phyloP scores from a whole-genome alignment of 805 yeast genomes.

The Blastobotrys attinorum region DNA sequence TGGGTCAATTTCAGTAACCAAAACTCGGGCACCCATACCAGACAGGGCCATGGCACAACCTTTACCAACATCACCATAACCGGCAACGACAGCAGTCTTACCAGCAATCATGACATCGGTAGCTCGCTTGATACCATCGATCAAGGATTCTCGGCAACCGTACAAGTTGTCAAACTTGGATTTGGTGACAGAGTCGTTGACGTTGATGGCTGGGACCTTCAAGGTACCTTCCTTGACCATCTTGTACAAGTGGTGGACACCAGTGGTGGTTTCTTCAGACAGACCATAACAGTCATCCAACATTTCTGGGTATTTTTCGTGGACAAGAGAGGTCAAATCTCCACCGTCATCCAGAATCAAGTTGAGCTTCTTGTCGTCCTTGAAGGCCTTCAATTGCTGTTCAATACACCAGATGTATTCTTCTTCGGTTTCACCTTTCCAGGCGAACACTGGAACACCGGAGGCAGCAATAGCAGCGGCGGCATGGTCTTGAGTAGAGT shows the following conservation, averaged over 20 bases:
- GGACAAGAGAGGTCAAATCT: constrained; percentile 93
- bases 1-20: constrained; percentile 96
- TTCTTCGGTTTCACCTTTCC: constrained; percentile 99
- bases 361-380: constrained; percentile 91
- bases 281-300: constrained; percentile 90
- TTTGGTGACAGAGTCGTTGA: constrained; percentile 97
- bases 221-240: constrained; percentile 80
- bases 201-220: constrained; percentile 99
- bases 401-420: constrained; percentile 99
- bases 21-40: constrained; percentile 99
- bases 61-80: constrained; percentile 99
- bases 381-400: constrained; percentile 97
- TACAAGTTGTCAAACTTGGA: constrained; percentile 98
- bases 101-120: constrained; percentile 99
- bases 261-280: constrained; percentile 99
- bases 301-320: constrained; percentile 97
- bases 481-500: constrained; percentile 99
- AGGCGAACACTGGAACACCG: constrained; percentile 98
- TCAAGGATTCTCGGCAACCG: constrained; percentile 98
- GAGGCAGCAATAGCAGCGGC: constrained; percentile 99
- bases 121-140: constrained; percentile 99
- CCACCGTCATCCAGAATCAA: constrained; percentile 99
- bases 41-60: constrained; percentile 99
- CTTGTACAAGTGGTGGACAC: constrained; percentile 98
- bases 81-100: constrained; percentile 97